Conservation (phyloP, 2,329 filamentous ascomycete species). For the Thielaviopsis populi region DNA sequence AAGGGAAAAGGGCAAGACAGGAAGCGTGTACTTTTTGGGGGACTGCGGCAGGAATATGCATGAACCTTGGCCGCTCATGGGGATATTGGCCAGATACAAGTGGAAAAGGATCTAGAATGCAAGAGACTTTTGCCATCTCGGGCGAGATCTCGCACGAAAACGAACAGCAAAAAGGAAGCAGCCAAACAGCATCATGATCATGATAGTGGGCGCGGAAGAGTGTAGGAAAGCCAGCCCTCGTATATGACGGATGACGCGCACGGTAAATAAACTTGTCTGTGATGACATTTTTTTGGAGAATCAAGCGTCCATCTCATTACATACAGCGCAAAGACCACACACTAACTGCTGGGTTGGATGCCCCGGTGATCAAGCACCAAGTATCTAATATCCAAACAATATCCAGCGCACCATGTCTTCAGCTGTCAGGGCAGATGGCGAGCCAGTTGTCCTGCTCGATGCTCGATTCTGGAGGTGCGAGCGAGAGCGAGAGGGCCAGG, state of each 20-base stretch:
- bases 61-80: background rate
- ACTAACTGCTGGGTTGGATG: background rate
- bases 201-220: background rate
- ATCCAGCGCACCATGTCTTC: background rate
- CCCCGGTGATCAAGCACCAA: background rate
- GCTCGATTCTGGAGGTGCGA: background rate
- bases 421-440: constrained; percentile 4
- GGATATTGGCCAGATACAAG: background rate
- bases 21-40: too few species aligned
- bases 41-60: background rate
- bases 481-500: background rate
- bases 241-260: background rate
- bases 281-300: constrained; percentile 2
- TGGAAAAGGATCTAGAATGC: background rate
- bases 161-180: background rate
- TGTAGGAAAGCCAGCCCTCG: background rate
- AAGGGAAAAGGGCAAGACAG: background rate
- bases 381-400: background rate
- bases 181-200: background rate
- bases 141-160: constrained; percentile 4
- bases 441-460: background rate
- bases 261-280: background rate
- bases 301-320: background rate
- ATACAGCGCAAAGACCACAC: background rate
- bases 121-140: background rate